Evolutionary conservation across 2,329 filamentous ascomycete genomes (phyloP), one percentile per base, ranked within the genome.

Genomic region (Neoarthrinium moseri): DNA sequence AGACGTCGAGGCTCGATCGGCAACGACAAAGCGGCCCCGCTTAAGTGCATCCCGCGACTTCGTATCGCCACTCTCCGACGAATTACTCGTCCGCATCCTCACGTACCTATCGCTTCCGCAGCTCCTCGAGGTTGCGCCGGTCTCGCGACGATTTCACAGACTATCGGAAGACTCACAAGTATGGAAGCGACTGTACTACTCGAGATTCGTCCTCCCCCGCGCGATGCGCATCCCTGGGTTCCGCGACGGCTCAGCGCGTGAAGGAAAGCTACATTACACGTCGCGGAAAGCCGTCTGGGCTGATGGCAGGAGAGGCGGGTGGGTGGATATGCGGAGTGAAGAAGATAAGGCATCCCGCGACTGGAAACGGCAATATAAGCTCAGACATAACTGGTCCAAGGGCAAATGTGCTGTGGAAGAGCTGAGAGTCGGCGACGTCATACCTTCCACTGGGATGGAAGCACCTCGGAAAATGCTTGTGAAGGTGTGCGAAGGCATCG

Each of bases 141-240:
- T 91, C n/a, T 96, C 90, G 2, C 81, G 71, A 44, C 89, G 87
- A 48, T 87, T 95, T 60, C 75, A 83, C 55, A 75, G 74, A 30
- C 77, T 97, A 15, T 79, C 89, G 6, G 77, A 79, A 45, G 94
- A 97, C 65, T 86, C 87, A 1, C 90, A 96, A 62, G 72, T 97
- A 46, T 99, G 94, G 94, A 94, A 92, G 64, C 78, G 80, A 12
- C 81, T 90, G 40, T 99, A 96, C 68, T 96, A 95, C 68, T 77
- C 83, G 21, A 84, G 87, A 51, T 97, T 95, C 66, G 89, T 96
- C 23, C 78, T 88, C 27, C 91, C 90, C 30, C 82, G 91, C 59
- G 87, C 87, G 27, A 78, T 87, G 54, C 82, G 87, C 47, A 83
- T 92, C 46, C 87, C 88, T 1, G 86, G 86, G 18, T 78, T 86